Conservation (phyloP, 2,329 filamentous ascomycete genomes). For the Fusarium compactum region DNA sequence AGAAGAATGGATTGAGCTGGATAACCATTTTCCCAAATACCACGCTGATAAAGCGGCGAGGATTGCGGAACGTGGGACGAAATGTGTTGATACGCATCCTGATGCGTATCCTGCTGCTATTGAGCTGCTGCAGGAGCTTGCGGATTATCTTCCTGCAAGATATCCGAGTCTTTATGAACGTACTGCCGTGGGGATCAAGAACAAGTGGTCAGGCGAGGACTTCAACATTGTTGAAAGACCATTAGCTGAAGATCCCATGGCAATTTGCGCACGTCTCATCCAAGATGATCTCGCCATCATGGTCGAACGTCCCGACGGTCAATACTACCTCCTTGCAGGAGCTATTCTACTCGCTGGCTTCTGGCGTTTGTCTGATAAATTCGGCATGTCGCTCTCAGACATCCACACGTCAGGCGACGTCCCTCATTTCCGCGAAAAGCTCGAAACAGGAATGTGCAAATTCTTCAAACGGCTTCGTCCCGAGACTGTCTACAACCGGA, state of each 20-base stretch:
- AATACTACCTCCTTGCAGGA: conserved; percentile 84
- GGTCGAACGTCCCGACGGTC: conserved; percentile 79
- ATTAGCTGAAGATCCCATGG: conserved; percentile 82
- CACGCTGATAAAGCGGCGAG: conserved; percentile 78
- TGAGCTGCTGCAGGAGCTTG: conserved; percentile 81
- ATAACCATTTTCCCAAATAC: conserved; percentile 80
- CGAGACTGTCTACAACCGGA: conserved; percentile 72
- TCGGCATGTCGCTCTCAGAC: conserved; percentile 80
- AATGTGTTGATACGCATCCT: conserved; percentile 76
- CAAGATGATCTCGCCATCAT: conserved; percentile 89
- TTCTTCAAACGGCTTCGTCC: conserved; percentile 81
- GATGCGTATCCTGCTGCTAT: conserved; percentile 78
- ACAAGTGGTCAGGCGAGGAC: conserved; percentile 76
- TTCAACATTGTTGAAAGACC: conserved; percentile 76
- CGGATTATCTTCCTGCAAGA: conserved; percentile 76
- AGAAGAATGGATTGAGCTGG: conserved; percentile 86
- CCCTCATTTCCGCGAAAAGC: conserved; percentile 75
- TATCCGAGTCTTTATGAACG: conserved; percentile 78
- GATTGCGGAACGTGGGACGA: conserved; percentile 73
- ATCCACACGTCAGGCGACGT: conserved; percentile 85
- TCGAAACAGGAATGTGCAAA: conserved; percentile 83
- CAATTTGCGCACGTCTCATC: conserved; percentile 75
- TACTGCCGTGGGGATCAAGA: conserved; percentile 75
- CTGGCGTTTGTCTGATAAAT: conserved; percentile 85
- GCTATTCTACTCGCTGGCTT: conserved; percentile 83